Percentiles rank a stretch among this genome's conserved stretches.
Conservation (phyloP, 106 monocot species). For the Dendrobium nobile region DNA sequence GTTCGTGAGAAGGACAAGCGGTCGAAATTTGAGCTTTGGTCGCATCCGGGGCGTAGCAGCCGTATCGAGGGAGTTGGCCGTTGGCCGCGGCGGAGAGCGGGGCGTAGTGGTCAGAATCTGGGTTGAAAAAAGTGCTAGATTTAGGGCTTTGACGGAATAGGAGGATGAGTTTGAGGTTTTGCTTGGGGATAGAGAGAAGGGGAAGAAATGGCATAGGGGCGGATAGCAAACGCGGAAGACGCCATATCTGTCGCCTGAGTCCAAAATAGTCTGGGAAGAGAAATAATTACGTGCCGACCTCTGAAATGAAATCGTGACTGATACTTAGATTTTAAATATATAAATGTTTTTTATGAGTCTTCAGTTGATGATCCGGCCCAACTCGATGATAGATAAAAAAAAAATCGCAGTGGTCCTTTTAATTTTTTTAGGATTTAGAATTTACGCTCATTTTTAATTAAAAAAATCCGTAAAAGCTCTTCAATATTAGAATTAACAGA, state of each 20-base stretch:
- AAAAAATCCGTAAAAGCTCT: no score
- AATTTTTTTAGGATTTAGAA: no score
- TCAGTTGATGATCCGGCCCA: no score
- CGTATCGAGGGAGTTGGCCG: neutral
- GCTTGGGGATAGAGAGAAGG: neutral
- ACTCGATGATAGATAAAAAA: no score
- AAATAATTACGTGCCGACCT: no score
- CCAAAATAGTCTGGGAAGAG: no score
- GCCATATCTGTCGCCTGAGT: neutral
- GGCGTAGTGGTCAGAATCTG: slow-evolving; percentile 24
- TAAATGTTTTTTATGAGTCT: no score
- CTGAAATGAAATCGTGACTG: no score
- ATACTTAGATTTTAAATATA: no score
- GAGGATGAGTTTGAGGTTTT: neutral
- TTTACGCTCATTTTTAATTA: no score
- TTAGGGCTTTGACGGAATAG: neutral
- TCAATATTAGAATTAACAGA: no score
- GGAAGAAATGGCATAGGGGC: neutral
- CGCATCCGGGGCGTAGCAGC: neutral
- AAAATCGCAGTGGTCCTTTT: no score
- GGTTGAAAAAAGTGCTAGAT: neutral
- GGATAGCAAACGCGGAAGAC: neutral
- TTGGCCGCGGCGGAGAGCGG: slow-evolving; percentile 38
- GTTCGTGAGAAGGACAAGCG: slow-evolving; percentile 36
- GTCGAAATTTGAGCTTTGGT: slow-evolving; percentile 17